A percentile compares a stretch with the other conserved stretches of the same genome.
Evolutionary conservation across 495 filamentous ascomycete species (phyloP).

Genomic region (Pseudomonodictys pantanalensis): DNA sequence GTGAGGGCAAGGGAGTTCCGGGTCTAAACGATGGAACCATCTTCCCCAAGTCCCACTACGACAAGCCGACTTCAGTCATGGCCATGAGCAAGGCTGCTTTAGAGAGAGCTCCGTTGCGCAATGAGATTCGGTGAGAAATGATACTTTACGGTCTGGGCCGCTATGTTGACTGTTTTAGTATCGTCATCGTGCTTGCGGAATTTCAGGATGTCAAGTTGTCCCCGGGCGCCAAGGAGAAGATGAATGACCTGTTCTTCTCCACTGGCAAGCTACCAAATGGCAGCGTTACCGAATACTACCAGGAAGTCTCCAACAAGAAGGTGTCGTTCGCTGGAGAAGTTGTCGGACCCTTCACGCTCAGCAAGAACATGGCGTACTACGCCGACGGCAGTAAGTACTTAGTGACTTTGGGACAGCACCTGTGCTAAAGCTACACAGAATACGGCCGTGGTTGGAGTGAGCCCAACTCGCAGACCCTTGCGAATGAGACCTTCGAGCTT

Average conservation of each 20-base stretch:
- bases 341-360: conserved; percentile 22
- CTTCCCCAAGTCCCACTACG: conserved; percentile 17
- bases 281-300: conserved; percentile 21
- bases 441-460: conserved; percentile 14
- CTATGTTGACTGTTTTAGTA: neutral
- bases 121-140: conserved; percentile 1
- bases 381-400: conserved; percentile 10
- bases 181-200: conserved; percentile 18
- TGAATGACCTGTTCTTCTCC: conserved; percentile 24
- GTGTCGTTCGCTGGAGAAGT: conserved; percentile 23
- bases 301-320: conserved; percentile 14
- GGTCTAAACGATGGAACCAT: conserved; percentile 25
- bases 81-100: conserved; percentile 17
- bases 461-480: conserved; percentile 21
- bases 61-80: conserved; percentile 4
- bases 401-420: neutral
- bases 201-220: conserved; percentile 21
- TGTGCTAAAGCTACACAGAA: neutral
- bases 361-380: conserved; percentile 20
- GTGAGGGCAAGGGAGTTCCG: neutral
- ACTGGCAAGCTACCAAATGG: conserved; percentile 22
- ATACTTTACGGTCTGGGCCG: neutral
- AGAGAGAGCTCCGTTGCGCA: conserved; percentile 13
- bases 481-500: conserved; percentile 7
- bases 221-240: conserved; percentile 10